Percentiles rank a stretch among this genome's conserved stretches.
These are phyloP conservation scores for Naganishia kalamii DNA, from an alignment of 768 basidiomycete genomes.

Conservation along the genomic window DNA sequence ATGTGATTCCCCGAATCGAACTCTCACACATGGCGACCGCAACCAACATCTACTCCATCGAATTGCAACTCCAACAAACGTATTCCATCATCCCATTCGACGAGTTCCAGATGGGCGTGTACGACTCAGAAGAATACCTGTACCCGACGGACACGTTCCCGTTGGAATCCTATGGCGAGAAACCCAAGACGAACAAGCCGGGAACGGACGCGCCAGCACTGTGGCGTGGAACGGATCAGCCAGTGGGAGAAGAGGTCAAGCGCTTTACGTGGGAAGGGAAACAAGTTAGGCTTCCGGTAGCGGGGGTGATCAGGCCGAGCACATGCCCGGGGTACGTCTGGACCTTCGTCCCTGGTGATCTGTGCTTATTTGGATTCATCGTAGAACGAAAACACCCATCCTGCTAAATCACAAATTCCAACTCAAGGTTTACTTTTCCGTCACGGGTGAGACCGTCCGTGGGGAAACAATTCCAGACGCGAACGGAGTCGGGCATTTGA, in stretches of 20 bases:
- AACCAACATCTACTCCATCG: constrained; percentile 6
- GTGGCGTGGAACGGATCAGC: not conserved
- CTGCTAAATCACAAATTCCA: constrained; percentile 7
- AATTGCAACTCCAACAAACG: not conserved
- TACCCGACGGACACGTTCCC: not conserved
- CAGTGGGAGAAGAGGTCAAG: not conserved
- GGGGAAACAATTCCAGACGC: not conserved
- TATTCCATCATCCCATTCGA: constrained; percentile 11
- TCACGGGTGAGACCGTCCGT: not conserved
- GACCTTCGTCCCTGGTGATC: too few relatives aligned
- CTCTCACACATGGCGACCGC: not conserved
- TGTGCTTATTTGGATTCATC: not conserved
- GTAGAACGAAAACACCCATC: constrained; percentile 9
- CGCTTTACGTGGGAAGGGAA: not conserved
- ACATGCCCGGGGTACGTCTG: constrained; percentile 2
- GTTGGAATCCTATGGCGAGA: not conserved
- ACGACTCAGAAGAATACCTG: not conserved
- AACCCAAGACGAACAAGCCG: not conserved
- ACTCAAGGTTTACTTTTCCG: constrained; percentile 16
- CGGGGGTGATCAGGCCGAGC: not conserved
- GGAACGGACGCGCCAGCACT: not conserved
- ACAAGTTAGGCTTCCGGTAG: constrained; percentile 10
- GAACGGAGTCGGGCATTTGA: not conserved
- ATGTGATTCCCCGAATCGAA: not conserved
- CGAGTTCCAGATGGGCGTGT: constrained; percentile 9